phyloP scores from a whole-genome alignment of 2,329 filamentous ascomycete species.

The Diaporthe ilicicola region DNA sequence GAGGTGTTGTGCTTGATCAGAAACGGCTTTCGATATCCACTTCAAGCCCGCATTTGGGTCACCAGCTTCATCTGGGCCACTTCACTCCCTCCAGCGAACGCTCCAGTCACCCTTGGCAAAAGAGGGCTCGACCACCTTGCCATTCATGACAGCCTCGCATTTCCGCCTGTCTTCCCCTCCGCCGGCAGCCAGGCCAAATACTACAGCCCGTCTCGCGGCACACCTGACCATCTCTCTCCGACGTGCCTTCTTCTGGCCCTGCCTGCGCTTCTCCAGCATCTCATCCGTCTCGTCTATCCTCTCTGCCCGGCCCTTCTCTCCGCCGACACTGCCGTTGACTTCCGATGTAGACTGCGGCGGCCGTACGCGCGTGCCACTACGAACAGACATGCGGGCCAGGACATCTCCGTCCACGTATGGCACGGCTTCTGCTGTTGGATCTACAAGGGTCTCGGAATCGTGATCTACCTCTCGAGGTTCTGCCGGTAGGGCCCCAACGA shows the following conservation, averaged over 20 bases:
- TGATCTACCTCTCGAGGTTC: neutral
- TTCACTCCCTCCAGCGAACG: slow-evolving; percentile 61
- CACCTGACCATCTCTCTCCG: slow-evolving; percentile 67
- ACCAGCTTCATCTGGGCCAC: neutral
- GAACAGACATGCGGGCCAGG: slow-evolving; percentile 44
- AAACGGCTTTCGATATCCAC: no score
- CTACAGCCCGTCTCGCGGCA: slow-evolving; percentile 68
- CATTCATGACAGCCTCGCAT: slow-evolving; percentile 68
- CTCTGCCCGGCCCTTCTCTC: slow-evolving; percentile 64
- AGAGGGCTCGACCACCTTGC: slow-evolving; percentile 65
- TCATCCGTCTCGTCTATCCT: slow-evolving; percentile 60
- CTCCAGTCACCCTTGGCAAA: slow-evolving; percentile 70
- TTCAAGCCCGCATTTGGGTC: neutral
- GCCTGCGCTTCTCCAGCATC: slow-evolving; percentile 56
- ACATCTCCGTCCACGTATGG: slow-evolving; percentile 33
- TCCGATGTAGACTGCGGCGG: slow-evolving; percentile 52
- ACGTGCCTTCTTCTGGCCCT: slow-evolving; percentile 54
- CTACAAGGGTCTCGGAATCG: neutral
- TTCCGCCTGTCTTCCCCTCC: slow-evolving; percentile 46
- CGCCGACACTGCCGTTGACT: slow-evolving; percentile 64
- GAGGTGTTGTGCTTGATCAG: neutral
- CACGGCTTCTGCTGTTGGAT: neutral
- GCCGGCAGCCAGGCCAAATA: slow-evolving; percentile 56
- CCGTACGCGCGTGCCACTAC: slow-evolving; percentile 47
- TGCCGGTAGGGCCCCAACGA: neutral